phyloP scores from a whole-genome alignment of 1,284 basidiomycete species.

The Trichosporon coremiiforme region DNA sequence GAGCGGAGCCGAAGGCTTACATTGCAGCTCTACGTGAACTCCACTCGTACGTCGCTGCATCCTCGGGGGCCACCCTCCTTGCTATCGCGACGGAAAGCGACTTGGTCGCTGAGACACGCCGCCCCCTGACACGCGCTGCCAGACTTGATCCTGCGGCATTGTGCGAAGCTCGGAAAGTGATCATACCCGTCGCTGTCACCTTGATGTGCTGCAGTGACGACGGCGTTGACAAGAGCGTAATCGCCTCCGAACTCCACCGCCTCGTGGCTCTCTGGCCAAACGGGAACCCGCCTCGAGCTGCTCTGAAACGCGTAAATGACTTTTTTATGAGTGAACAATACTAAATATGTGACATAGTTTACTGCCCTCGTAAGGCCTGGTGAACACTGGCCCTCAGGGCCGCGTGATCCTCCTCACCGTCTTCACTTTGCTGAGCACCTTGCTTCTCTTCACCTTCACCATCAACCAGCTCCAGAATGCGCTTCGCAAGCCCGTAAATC shows the following conservation, averaged over 20 bases:
- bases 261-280: conserved; percentile 52
- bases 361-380: conserved; percentile 43
- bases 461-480: conserved; percentile 76
- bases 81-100: conserved; percentile 30
- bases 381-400: conserved; percentile 53
- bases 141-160: neutral
- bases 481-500: conserved; percentile 78
- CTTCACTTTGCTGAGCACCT: conserved; percentile 25
- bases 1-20: conserved; percentile 37
- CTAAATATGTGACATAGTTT: conserved; percentile 18
- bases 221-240: conserved; percentile 37
- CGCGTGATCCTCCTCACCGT: conserved; percentile 43
- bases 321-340: conserved; percentile 42
- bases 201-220: conserved; percentile 30
- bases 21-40: conserved; percentile 29
- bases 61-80: conserved; percentile 24
- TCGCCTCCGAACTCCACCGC: conserved; percentile 43
- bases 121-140: no score
- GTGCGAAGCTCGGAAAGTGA: conserved; percentile 30
- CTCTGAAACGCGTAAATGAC: conserved; percentile 54
- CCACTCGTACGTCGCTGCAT: conserved; percentile 18
- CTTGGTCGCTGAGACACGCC: conserved; percentile 16
- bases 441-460: conserved; percentile 24
- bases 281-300: conserved; percentile 52
- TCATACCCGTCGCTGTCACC: conserved; percentile 42